These are phyloP conservation scores for Coniosporium apollinis DNA, from an alignment of 495 filamentous ascomycete genomes.

Conservation along the genomic window DNA sequence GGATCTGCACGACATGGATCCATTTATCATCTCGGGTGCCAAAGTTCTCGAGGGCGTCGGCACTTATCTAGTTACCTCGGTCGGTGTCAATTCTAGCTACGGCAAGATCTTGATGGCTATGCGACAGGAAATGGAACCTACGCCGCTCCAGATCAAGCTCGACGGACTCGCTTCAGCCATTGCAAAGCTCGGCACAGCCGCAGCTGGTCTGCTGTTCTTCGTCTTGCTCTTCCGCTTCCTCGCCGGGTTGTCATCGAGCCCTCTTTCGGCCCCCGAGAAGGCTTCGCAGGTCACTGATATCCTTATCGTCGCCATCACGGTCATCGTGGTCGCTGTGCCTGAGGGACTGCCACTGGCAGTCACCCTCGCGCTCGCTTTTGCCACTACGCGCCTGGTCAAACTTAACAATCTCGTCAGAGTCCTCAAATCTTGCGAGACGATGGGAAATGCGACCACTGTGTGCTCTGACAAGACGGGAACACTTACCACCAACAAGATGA, in stretches of 20 bases:
- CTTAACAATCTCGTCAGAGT: constrained; percentile 89
- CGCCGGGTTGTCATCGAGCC: constrained; percentile 43
- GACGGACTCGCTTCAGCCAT: constrained; percentile 84
- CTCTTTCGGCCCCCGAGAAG: constrained; percentile 46
- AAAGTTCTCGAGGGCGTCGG: constrained; percentile 88
- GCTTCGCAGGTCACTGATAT: constrained; percentile 78
- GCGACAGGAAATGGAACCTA: constrained; percentile 76
- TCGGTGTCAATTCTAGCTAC: constrained; percentile 73
- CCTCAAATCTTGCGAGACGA: constrained; percentile 85
- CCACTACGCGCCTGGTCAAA: constrained; percentile 85
- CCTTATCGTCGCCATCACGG: constrained; percentile 87
- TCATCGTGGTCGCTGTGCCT: constrained; percentile 89
- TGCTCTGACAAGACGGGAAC: constrained; percentile 97
- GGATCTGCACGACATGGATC: constrained; percentile 64
- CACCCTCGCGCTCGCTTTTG: constrained; percentile 83
- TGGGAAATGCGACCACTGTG: constrained; percentile 92
- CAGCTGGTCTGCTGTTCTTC: constrained; percentile 73
- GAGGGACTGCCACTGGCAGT: constrained; percentile 88
- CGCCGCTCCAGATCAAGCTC: constrained; percentile 85
- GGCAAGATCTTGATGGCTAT: constrained; percentile 92
- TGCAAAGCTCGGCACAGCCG: constrained; percentile 75
- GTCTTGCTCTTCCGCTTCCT: constrained; percentile 89
- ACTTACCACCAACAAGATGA: constrained; percentile 59
- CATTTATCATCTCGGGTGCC: constrained; percentile 83
- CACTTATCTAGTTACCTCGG: constrained; percentile 71